Evolutionary conservation across 2,329 filamentous ascomycete species (phyloP).

Genomic region (Nectriaceae sp.): DNA sequence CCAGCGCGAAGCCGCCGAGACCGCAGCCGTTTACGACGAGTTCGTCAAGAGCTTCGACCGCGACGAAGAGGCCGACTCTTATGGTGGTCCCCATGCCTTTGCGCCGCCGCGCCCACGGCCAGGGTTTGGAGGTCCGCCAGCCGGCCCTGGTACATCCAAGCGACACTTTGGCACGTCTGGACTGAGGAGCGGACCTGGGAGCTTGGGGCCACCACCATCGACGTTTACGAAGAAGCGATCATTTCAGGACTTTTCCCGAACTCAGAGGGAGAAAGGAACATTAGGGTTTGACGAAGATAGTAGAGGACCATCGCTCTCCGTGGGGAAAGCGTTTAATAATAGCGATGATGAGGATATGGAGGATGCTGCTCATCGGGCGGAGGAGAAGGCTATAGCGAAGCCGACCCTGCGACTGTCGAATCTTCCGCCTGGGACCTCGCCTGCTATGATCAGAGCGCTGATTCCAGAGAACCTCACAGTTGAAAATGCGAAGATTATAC

Average conservation of each 20-base stretch:
- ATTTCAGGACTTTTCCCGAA: conserved; percentile 45
- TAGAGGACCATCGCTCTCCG: conserved; percentile 47
- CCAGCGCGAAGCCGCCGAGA: conserved; percentile 81
- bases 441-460: conserved; percentile 59
- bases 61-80: conserved; percentile 51
- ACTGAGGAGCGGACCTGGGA: conserved; percentile 63
- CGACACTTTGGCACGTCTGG: conserved; percentile 66
- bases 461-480: conserved; percentile 63
- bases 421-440: conserved; percentile 62
- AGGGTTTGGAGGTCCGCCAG: conserved; percentile 30
- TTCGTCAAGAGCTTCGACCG: conserved; percentile 80
- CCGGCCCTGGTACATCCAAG: conserved; percentile 41
- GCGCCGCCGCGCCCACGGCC: conserved; percentile 23
- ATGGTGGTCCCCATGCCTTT: conserved; percentile 9
- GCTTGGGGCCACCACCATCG: conserved; percentile 53
- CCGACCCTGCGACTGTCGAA: conserved; percentile 64
- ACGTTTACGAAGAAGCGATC: conserved; percentile 56
- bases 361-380: conserved; percentile 44
- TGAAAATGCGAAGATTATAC: conserved; percentile 72
- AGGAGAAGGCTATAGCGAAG: conserved; percentile 61
- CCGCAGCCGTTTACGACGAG: conserved; percentile 81
- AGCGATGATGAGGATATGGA: conserved; percentile 59
- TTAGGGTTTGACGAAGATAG: conserved; percentile 41
- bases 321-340: conserved; percentile 73
- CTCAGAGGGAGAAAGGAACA: conserved; percentile 25